A percentile compares a stretch with the other conserved stretches of the same genome.
These are phyloP conservation scores for Alternaria solani DNA, from an alignment of 2,329 filamentous ascomycete species.

Conservation along the genomic window DNA sequence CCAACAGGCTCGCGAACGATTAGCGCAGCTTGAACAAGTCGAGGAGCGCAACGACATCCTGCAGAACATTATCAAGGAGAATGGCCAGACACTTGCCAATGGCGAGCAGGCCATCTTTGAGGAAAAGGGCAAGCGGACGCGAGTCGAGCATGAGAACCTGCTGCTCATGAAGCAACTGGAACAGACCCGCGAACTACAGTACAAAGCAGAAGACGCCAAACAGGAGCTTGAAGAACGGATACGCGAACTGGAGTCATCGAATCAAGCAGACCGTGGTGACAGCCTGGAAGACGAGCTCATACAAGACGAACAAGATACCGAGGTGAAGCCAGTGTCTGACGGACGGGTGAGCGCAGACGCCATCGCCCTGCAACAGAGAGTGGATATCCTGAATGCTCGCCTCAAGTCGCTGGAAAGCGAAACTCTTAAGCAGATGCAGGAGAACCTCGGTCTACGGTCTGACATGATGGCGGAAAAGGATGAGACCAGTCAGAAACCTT, in stretches of 20 bases:
- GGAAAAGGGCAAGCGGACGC: constrained; percentile 57
- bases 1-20: constrained; percentile 53
- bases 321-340: constrained; percentile 27
- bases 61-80: constrained; percentile 61
- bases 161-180: constrained; percentile 58
- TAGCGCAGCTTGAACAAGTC: constrained; percentile 56
- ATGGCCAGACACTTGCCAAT: constrained; percentile 58
- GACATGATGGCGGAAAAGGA: constrained; percentile 49
- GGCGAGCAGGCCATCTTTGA: constrained; percentile 62
- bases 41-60: constrained; percentile 55
- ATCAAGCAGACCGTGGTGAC: constrained; percentile 35
- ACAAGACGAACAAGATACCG: constrained; percentile 41
- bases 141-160: constrained; percentile 59
- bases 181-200: constrained; percentile 57
- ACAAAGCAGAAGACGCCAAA: constrained; percentile 57
- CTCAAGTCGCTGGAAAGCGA: constrained; percentile 50
- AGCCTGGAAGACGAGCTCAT: constrained; percentile 54
- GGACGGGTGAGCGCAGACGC: constrained; percentile 42
- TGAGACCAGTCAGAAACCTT: constrained; percentile 48
- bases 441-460: constrained; percentile 50
- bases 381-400: constrained; percentile 49
- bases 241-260: constrained; percentile 52
- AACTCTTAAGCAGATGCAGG: constrained; percentile 54
- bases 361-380: constrained; percentile 51
- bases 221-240: constrained; percentile 57